Evolutionary conservation across 352 stramenopile genomes (phyloP).

Genomic region (Globisporangium alternatum): DNA sequence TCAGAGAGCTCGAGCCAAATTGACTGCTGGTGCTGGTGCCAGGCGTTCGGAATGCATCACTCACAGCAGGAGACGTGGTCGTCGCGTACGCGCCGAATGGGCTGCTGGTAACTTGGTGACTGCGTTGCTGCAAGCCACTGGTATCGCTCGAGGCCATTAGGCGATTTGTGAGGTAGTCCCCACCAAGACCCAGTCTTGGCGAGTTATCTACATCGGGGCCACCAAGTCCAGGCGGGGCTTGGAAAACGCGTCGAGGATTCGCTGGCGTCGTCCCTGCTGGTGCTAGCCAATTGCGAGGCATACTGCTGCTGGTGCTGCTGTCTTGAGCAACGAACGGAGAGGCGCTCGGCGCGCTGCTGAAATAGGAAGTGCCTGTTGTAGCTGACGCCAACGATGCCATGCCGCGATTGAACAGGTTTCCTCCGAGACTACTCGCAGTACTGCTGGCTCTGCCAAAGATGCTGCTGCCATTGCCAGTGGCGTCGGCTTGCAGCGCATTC

Average conservation of each 20-base stretch:
- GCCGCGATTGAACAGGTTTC: constrained; percentile 26
- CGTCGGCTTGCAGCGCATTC: constrained; percentile 2
- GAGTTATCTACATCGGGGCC: constrained; percentile 13
- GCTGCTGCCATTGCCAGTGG: not conserved
- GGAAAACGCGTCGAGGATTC: constrained; percentile 39
- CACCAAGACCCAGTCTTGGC: constrained; percentile 3
- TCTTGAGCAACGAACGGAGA: constrained; percentile 17
- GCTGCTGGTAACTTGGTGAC: constrained; percentile 1
- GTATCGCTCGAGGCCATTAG: constrained; percentile 3
- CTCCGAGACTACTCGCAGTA: constrained; percentile 1
- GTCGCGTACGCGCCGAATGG: constrained; percentile 8
- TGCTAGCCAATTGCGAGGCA: constrained; percentile 18
- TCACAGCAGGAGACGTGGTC: constrained; percentile 3
- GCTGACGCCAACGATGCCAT: not conserved
- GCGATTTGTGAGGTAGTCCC: constrained; percentile 4
- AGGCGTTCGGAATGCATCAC: constrained; percentile 17
- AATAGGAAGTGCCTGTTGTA: constrained; percentile 3
- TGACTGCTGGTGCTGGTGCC: constrained; percentile 11
- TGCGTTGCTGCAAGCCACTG: constrained; percentile 1
- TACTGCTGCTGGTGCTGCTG: not conserved
- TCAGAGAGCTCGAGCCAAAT: constrained; percentile 26
- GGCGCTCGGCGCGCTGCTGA: not conserved
- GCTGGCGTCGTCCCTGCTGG: constrained; percentile 16
- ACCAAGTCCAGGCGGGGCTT: constrained; percentile 46
- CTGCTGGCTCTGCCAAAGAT: constrained; percentile 12